These are phyloP conservation scores for Scedosporium minutisporum DNA, from an alignment of 2,329 filamentous ascomycete species.

Conservation along the genomic window DNA sequence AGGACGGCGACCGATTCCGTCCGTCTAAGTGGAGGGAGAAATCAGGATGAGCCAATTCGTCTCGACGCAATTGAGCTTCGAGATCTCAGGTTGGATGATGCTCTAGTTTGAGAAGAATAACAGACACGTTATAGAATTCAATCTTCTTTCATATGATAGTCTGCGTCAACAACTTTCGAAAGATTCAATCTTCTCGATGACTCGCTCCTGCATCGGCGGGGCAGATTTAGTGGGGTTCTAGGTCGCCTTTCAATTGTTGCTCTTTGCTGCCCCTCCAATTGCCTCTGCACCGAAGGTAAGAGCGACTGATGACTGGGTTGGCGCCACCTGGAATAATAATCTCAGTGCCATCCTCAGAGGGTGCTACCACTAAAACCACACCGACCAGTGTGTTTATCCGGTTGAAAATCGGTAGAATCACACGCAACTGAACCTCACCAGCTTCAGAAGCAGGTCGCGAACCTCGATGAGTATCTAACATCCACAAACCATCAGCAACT, in stretches of 20 bases:
- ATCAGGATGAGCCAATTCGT: not conserved
- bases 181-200: not conserved
- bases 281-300: conserved; percentile 7
- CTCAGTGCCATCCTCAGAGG: too few relatives aligned
- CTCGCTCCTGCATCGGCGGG: conserved; percentile 9
- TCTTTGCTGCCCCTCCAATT: not conserved
- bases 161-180: not conserved
- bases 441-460: not conserved
- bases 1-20: not conserved
- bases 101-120: not conserved
- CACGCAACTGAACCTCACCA: not conserved
- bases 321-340: too few relatives aligned
- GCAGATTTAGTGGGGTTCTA: conserved; percentile 4
- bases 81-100: not conserved
- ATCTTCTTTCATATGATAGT: not conserved
- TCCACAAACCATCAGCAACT: not conserved
- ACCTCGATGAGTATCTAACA: not conserved
- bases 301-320: not conserved
- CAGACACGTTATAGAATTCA: not conserved
- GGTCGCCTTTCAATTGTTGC: not conserved
- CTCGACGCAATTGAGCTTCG: not conserved
- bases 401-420: not conserved
- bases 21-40: not conserved
- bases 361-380: not conserved
- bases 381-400: not conserved